Base-by-base conservation (phyloP, 176 grass and related monocot species). In the Cymbopogon citratus region DNA sequence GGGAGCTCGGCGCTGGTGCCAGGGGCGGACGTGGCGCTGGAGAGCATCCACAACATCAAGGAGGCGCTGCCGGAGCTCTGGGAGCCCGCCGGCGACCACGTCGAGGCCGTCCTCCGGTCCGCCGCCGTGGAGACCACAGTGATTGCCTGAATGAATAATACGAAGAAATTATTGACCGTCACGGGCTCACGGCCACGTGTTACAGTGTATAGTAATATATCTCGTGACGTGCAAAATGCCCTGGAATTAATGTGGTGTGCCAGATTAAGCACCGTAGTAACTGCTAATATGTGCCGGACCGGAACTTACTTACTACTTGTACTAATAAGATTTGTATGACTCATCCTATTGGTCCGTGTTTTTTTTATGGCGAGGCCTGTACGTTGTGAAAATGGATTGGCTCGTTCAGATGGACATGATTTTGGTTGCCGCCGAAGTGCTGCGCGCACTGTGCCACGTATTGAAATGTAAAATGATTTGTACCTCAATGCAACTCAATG, bases 21-120 rank as follows among this genome's bases (percentile, higher is more conserved):
- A 6, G 89, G 92, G 10, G 96, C 89, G 71, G 92, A 98, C 69
- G 64, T 93, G n/a, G 96, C 92, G 74, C 88, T 98, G 14, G 91
- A 91, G 72, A 98, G 92, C 89, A 93, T 98, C 73, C 96, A 98
- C 86, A 98, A 98, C 91, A 88, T 98, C 69, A 93, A 83, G 67
- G 96, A 98, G 71, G 92, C 90, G 15, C 81, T 95, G 82, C 96
- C 96, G 35, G 92, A 91, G 90, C 90, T 98, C 59, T 98, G 95
- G 87, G 76, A 88, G 71, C 74, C 31, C 23, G 86, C 29, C 23
- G 79, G 86, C 33, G 90, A 92, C 40, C 69, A 93, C 40, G 71
- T 76, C 59, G 88, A 91, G 43, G 76, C 68, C 7, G 82, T 95
- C 72, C 69, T 98, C 77, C 71, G 87, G 26, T 60, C 92, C 21